Base-by-base conservation (phyloP, 257 asterid species). In the Agastache rugosa region DNA sequence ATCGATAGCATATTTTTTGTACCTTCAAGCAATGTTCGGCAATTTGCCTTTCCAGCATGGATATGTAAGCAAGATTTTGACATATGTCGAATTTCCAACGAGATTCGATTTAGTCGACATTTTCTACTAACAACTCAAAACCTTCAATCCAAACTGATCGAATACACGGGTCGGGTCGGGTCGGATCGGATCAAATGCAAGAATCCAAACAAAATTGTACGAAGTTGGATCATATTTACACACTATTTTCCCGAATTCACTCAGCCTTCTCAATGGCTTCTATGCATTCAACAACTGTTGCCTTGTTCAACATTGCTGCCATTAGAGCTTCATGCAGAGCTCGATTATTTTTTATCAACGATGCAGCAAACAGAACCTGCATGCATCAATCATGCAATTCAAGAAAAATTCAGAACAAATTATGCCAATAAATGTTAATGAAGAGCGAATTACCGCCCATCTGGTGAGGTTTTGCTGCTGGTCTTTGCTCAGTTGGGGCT, bases 391-490 rank as follows among this genome's bases (percentile, higher is more conserved):
- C 39, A 27, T 59, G 27, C 58, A 4, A 60, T 11, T 63, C 67
- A 25, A 6, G 29, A n/a, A 6, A 53, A 23, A 22, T 0, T 82
- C 65, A 39, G 11, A 17, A 23, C n/a, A 9, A 29, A 5, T 9
- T 8, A 22, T 65, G 6, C 5, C 50, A 42, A 1, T 11, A 8
- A 15, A 8, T 20, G 27, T 29, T 48, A 27, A 6, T 14, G 16
- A 14, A 6, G 41, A 35, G 61, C 22, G 41, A 83, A 90, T 86
- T 86, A 94, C 99, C 1, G 97, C 99, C 97, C 99, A 94, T 90
- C 99, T 82, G 39, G 99, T 94, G 66, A 94, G 93, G 78, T 94
- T 94, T 74, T 94, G 97, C 83, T 94, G 99, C 85, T 94, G 97
- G 1, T 89, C 98, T 81, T 84, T 90, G 88, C 90, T 90, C 64